phyloP scores from a whole-genome alignment of 768 basidiomycete species.

The Erythrobasidium yunnanense region DNA sequence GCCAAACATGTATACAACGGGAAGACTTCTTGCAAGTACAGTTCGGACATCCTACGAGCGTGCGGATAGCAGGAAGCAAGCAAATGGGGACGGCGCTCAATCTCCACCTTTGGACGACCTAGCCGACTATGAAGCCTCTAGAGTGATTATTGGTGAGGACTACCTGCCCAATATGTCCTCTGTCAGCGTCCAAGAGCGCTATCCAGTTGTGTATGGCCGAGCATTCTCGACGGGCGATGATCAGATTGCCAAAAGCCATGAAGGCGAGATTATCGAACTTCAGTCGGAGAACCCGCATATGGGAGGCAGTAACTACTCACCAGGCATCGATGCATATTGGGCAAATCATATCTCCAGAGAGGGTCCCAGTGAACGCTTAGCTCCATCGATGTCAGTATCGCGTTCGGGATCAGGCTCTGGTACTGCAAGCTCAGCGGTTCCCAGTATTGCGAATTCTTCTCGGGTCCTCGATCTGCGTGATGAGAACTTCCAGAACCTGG shows the following conservation, averaged over 20 bases:
- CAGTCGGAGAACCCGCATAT: too few species aligned
- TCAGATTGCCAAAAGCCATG: neutral
- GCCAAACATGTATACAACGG: neutral
- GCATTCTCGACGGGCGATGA: slow-evolving; percentile 18
- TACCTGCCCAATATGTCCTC: neutral
- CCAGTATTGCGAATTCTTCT: slow-evolving; percentile 1
- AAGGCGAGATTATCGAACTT: slow-evolving; percentile 12
- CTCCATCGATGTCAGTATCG: neutral
- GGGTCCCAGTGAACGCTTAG: too few species aligned
- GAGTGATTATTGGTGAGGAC: slow-evolving; percentile 14
- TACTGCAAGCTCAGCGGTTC: neutral
- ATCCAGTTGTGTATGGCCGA: slow-evolving; percentile 18
- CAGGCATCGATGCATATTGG: too few species aligned
- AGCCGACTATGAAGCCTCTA: slow-evolving; percentile 7
- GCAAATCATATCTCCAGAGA: too few species aligned
- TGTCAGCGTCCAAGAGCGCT: slow-evolving; percentile 10
- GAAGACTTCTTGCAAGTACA: neutral
- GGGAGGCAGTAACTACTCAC: too few species aligned
- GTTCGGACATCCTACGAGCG: too few species aligned
- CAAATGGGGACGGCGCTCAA: neutral
- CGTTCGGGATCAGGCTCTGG: neutral
- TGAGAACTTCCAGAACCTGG: slow-evolving; percentile 14
- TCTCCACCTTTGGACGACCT: slow-evolving; percentile 3
- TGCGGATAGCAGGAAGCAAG: too few species aligned
- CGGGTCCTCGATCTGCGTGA: slow-evolving; percentile 10